Evolutionary conservation across 495 filamentous ascomycete species (phyloP), one percentile per base, ranked within the genome.

Genomic region (Neurospora sp.): DNA sequence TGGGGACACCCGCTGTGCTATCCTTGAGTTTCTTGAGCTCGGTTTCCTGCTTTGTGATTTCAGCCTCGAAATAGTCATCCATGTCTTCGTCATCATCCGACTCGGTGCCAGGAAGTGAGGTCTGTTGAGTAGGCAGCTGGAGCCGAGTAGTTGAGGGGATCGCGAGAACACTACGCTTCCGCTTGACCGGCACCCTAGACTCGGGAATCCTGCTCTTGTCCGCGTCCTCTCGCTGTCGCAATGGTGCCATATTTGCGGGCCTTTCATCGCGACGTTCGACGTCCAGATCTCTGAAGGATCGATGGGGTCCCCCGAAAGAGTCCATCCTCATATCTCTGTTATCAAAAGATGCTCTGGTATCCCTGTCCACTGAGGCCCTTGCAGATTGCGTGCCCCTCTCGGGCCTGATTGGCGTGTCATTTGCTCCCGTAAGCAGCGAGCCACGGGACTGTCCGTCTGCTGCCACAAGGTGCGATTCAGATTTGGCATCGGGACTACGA

Each of bases 51-150:
- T 86, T 82, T 9, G 75, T 74, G 70, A 87, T 86, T 71, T 85
- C 77, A 3, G 79, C 73, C 68, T 85, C 82, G 53, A 88, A 85
- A 40, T 85, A 84, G 27, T 84, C 83, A 37, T 84, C 85, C 69
- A 88, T 82, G 40, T 87, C 85, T 66, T 87, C 85, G 35, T 86
- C 81, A n/a, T 79, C 85, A 18, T 83, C 86, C n/a, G 85, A 87
- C 48, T 86, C 85, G 4, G 76, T 68, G n/a, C 78, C 76, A 41
- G 78, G 71, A 5, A 75, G 35, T 9, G 73, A 72, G 5, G 70
- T 53, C 73, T 81, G 79, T 41, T 77, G 82, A 44, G 74, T 70
- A 6, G 83, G 81, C 37, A 82, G 38, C 41, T 76, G 76, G 10
- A 78, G 41, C 37, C 73, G 74, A 18, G 48, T 68, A 16, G 70